These are phyloP conservation scores for Apiospora saccharicola DNA, from an alignment of 2,329 filamentous ascomycete species.

Conservation along the genomic window DNA sequence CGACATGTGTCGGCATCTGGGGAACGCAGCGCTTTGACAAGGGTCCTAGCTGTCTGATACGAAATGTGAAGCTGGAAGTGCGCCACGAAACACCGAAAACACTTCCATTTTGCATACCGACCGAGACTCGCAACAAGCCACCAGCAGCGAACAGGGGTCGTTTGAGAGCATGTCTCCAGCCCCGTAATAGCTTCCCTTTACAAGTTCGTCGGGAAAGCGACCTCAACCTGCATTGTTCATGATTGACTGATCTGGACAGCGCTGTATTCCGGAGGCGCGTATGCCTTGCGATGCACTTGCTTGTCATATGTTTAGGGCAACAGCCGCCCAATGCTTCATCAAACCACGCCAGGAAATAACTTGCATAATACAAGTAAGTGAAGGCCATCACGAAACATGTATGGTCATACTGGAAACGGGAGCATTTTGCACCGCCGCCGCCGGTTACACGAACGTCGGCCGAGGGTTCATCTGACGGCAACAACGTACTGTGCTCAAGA, in stretches of 20 bases:
- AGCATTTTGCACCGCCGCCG: not conserved
- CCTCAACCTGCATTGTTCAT: too few relatives aligned
- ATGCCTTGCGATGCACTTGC: too few relatives aligned
- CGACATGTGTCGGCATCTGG: not conserved
- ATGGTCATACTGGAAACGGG: not conserved
- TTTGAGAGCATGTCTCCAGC: not conserved
- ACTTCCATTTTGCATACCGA: not conserved
- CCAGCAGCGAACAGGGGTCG: not conserved
- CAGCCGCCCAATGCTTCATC: too few relatives aligned
- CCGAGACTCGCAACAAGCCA: not conserved
- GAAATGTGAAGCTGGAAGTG: not conserved
- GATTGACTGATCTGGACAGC: too few relatives aligned
- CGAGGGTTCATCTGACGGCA: not conserved
- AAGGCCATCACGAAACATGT: not conserved
- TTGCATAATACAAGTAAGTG: too few relatives aligned
- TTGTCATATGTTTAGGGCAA: too few relatives aligned
- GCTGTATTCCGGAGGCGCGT: too few relatives aligned
- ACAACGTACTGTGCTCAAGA: not conserved
- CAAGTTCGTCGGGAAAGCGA: not conserved
- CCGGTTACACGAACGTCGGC: not conserved
- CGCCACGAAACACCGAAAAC: not conserved
- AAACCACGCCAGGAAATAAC: too few relatives aligned
- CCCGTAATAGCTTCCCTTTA: not conserved
- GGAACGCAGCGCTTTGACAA: not conserved
- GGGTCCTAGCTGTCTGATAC: not conserved